Evolutionary conservation across 164 flowering plant genomes (phyloP).

Genomic region (Stephania yunnanensis): DNA sequence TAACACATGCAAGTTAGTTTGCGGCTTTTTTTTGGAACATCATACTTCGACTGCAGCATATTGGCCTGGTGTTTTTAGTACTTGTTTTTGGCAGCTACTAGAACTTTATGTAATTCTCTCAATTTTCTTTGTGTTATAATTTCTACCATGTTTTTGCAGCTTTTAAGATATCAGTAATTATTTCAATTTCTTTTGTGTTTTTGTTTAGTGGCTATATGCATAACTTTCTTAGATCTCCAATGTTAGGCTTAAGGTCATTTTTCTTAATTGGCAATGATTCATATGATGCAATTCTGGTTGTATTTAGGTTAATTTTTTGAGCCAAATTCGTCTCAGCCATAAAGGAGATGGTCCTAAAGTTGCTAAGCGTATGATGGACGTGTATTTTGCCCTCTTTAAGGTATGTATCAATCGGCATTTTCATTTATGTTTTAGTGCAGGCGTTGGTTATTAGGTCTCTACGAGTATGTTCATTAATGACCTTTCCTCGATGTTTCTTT

Average conservation of each 20-base stretch:
- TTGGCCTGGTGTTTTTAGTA: too few relatives aligned
- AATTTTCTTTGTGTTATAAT: too few relatives aligned
- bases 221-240: neutral
- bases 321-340: slow-evolving; percentile 66
- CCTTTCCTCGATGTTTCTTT: neutral
- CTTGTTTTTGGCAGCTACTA: too few relatives aligned
- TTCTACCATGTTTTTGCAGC: neutral
- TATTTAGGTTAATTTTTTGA: slow-evolving; percentile 77
- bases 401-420: slow-evolving; percentile 24
- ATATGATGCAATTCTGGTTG: neutral
- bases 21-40: too few relatives aligned
- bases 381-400: slow-evolving; percentile 95
- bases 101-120: too few relatives aligned
- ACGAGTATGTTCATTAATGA: neutral
- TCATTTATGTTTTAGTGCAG: neutral
- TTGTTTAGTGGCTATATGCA: neutral
- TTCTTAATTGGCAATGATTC: neutral
- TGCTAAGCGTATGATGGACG: slow-evolving; percentile 88
- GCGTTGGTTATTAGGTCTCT: neutral
- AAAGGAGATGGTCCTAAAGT: slow-evolving; percentile 88
- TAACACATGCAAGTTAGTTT: too few relatives aligned
- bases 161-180: neutral
- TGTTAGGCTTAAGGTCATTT: too few relatives aligned
- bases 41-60: too few relatives aligned
- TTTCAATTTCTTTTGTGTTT: neutral